Base-by-base conservation (phyloP, 441 rosid genomes). In the Adansonia rubrostipa region DNA sequence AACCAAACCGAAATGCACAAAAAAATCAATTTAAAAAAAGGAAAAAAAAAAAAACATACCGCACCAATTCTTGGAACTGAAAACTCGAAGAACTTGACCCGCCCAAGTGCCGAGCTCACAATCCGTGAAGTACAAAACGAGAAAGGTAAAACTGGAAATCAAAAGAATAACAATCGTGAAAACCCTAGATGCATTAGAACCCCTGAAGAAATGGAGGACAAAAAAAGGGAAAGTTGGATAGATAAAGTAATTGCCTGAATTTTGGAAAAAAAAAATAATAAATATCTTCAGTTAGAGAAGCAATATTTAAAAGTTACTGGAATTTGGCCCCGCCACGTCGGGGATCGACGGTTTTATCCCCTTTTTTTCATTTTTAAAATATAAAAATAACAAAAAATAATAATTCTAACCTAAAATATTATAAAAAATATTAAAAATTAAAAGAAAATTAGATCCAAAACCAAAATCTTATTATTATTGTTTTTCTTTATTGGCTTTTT, bases 51-150 rank as follows among this genome's bases (percentile, higher is more conserved):
- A 5, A 56, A 73, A 11, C 64, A 24, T 60, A 77, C 65, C 80
- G 71, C 70, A 57, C 69, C 83, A 51, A 68, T 42, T 50, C 40
- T 33, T 68, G 50, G 70, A 83, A 50, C 74, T 63, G 40, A 19
- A 68, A 24, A 50, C 68, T 45, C 33, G 78, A 42, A 69, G 77
- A 63, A 42, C 56, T 50, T n/a, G 17, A 28, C 19, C 64, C 36
- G 40, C 51, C 48, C 68, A 19, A 22, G 56, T 15, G 54, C 77
- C 72, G 78, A 71, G 57, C 68, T 50, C 40, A 47, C 48, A 40
- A 63, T 72, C 62, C 14, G 47, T 17, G 44, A 15, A 47, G 63
- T 13, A 66, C 22, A 66, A 65, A 57, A 57, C 4, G 24, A 11
- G 28, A 47, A 19, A 53, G 73, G 45, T 33, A 54, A 74, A 77